Base-by-base conservation (phyloP, 2,329 filamentous ascomycete genomes). In the Lasiodiplodia gonubiensis region DNA sequence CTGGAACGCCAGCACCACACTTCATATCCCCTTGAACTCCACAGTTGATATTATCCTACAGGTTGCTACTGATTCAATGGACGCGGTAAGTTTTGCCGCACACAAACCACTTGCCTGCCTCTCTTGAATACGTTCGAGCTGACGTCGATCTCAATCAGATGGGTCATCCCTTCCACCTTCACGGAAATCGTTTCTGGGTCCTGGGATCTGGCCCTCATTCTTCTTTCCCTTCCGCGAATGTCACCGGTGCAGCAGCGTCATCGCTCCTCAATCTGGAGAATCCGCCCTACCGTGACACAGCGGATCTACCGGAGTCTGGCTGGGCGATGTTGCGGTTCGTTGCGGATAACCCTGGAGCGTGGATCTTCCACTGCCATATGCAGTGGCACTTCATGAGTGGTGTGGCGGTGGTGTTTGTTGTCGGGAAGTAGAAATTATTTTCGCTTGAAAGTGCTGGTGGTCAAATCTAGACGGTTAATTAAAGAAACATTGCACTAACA, bases 281-380 rank as follows among this genome's bases (percentile, higher is more conserved):
- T 1, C 51, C 51, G 14, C 51, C 12, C 12, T 53, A 53, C 8
- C 82, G 92, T 5, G 92, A 94, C 69, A 92, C 89, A 0, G 77
- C 91, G 0, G 85, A 90, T 2, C 78, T 93, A 0, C 85, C 84
- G n/a, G 89, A 89, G 0, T 83, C 86, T 39, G 90, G 91, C 0
- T 88, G 90, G 75, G 84, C 90, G 30, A 86, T 93, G 12, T 74
- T 94, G 10, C 73, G 82, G 0, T 84, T 84, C 69, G 70, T 77
- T 67, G 87, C 89, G 1, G 84, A 91, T 73, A 92, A 92, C 71
- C 88, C 89, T 11, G 89, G 89, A 71, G 73, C 76, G 69, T 80
- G 82, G 82, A 51, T 25, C 72, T 83, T 93, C 80, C 91, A 93
- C 78, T 93, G 91, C 78, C 92, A 94, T 75, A 90, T 93, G 63